Evolutionary conservation across 441 rosid species (phyloP).

Genomic region (Raphanus hybrid): DNA sequence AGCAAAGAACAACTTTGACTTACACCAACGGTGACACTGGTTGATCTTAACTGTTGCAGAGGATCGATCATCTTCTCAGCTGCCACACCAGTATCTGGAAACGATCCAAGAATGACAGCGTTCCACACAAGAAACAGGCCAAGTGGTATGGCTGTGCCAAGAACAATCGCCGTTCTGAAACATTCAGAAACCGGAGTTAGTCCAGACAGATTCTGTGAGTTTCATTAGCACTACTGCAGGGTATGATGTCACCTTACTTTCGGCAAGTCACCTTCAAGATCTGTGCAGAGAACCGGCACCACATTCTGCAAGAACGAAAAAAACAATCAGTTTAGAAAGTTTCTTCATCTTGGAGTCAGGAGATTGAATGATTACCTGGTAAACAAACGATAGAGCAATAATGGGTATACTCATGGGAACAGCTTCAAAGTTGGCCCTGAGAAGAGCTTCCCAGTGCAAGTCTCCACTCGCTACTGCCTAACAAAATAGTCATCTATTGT

Average conservation of each 20-base stretch:
- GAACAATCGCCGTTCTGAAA: conserved; percentile 80
- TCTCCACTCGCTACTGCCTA: conserved; percentile 82
- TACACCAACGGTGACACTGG: conserved; percentile 75
- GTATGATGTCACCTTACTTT: conserved; percentile 78
- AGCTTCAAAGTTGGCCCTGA: conserved; percentile 86
- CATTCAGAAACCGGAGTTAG: conserved; percentile 5
- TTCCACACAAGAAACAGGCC: conserved; percentile 91
- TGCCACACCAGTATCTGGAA: conserved; percentile 49
- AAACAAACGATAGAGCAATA: conserved; percentile 91
- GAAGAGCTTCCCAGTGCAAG: conserved; percentile 80
- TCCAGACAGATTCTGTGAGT: conserved; percentile 7
- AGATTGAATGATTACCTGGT: conserved; percentile 61
- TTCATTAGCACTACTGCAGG: not conserved
- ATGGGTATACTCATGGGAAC: conserved; percentile 96
- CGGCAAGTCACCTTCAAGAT: conserved; percentile 94
- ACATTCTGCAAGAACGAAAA: conserved; percentile 65
- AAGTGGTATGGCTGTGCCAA: conserved; percentile 90
- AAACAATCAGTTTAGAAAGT: conserved; percentile 14
- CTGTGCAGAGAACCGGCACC: conserved; percentile 91
- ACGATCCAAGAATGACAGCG: conserved; percentile 86
- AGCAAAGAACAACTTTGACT: conserved; percentile 40
- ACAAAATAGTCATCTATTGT: conserved; percentile 22
- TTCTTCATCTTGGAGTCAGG: conserved; percentile 20
- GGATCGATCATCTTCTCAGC: conserved; percentile 69
- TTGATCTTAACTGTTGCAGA: conserved; percentile 70